These are phyloP conservation scores for Capsicum baccatum DNA, from an alignment of 257 asterid species.

Conservation along the genomic window DNA sequence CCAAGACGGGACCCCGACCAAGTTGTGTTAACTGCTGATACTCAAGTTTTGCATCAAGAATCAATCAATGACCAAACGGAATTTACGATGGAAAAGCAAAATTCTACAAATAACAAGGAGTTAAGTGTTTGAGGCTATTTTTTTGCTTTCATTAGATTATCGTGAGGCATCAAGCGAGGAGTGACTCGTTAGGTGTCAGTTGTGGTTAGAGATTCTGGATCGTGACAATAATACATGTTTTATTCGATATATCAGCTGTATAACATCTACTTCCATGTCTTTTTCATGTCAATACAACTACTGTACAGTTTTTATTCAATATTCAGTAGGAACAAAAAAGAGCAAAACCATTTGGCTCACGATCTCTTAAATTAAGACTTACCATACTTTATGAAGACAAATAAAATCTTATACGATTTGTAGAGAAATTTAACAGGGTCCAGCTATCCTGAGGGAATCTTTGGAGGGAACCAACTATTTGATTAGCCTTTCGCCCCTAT, in stretches of 20 bases:
- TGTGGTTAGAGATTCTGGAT: not conserved
- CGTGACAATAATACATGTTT: not conserved
- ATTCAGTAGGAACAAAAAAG: not conserved
- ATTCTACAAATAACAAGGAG: constrained; percentile 17
- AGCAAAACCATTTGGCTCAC: not conserved
- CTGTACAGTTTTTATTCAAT: not conserved
- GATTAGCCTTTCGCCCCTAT: not conserved
- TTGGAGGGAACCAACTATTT: not conserved
- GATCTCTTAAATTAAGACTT: not conserved
- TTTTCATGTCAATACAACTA: not conserved
- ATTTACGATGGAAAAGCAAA: constrained; percentile 38
- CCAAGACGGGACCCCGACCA: no score
- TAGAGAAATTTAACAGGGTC: not conserved
- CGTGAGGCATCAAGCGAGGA: no score
- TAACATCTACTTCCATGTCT: not conserved
- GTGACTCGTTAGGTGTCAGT: not conserved
- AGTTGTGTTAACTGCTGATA: no score
- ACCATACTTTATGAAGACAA: not conserved
- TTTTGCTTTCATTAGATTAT: no score
- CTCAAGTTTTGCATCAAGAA: constrained; percentile 26
- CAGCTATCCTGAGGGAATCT: no score
- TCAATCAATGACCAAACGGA: constrained; percentile 38
- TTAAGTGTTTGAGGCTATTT: no score
- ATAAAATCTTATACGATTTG: not conserved
- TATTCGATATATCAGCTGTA: not conserved